Percentiles rank a stretch among this genome's conserved stretches.
Evolutionary conservation across 164 flowering plant genomes (phyloP).

Genomic region (Aristolochia fimbriata): DNA sequence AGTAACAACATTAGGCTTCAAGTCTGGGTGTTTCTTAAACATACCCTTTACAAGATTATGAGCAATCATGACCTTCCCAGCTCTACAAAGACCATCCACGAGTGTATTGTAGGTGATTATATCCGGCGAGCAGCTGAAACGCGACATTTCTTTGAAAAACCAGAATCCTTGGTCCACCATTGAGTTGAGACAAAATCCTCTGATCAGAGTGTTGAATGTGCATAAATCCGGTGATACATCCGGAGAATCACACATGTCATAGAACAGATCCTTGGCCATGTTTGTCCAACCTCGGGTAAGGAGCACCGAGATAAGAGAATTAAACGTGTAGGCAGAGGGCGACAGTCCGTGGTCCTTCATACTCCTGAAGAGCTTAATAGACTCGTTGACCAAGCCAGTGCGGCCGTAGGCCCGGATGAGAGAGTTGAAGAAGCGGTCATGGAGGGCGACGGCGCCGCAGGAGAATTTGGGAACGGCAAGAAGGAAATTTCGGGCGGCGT

Average conservation of each 20-base stretch:
- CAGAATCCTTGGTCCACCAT: slow-evolving; percentile 64
- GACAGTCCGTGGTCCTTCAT: slow-evolving; percentile 48
- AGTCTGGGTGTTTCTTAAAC: slow-evolving; percentile 30
- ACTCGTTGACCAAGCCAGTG: slow-evolving; percentile 57
- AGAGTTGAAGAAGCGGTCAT: slow-evolving; percentile 51
- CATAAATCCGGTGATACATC: slow-evolving; percentile 55
- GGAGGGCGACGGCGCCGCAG: slow-evolving; percentile 25
- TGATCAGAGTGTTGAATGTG: slow-evolving; percentile 64
- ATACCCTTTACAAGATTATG: slow-evolving; percentile 60
- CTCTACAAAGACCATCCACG: slow-evolving; percentile 72
- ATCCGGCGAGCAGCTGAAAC: slow-evolving; percentile 39
- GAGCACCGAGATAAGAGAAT: slow-evolving; percentile 41
- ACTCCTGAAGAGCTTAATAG: slow-evolving; percentile 37
- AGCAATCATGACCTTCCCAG: slow-evolving; percentile 52
- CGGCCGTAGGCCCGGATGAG: slow-evolving; percentile 52
- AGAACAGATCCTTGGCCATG: slow-evolving; percentile 43
- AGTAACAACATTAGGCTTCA: slow-evolving; percentile 66
- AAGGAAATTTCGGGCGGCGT: slow-evolving; percentile 53
- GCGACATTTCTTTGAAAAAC: slow-evolving; percentile 55
- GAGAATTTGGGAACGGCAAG: slow-evolving; percentile 41
- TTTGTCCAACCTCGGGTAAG: slow-evolving; percentile 52
- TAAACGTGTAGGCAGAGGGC: slow-evolving; percentile 56
- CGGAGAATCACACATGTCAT: slow-evolving; percentile 50
- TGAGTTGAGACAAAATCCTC: slow-evolving; percentile 61
- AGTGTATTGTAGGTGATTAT: slow-evolving; percentile 64